A percentile compares a stretch with the other conserved stretches of the same genome.
phyloP scores from a whole-genome alignment of 768 basidiomycete species.

The Podaxis sp. region DNA sequence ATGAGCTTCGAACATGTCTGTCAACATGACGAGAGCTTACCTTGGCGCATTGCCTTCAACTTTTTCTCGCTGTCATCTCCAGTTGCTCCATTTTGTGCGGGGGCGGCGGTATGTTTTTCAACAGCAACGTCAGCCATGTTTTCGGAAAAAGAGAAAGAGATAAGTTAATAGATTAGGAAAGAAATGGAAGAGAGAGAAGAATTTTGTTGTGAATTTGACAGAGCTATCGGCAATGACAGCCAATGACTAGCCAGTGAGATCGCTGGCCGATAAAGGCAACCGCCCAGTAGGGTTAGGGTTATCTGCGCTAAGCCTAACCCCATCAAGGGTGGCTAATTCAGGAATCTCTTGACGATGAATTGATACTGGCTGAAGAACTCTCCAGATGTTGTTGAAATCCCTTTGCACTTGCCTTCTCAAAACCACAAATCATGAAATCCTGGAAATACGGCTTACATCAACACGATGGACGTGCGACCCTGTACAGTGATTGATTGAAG shows the following conservation, averaged over 20 bases:
- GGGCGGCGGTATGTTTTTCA: slow-evolving; percentile 22
- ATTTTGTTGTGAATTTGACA: not conserved
- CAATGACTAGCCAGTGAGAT: slow-evolving; percentile 11
- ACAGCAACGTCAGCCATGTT: slow-evolving; percentile 29
- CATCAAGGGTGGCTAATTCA: not conserved
- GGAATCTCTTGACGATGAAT: not conserved
- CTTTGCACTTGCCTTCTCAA: not conserved
- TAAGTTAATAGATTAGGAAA: slow-evolving; percentile 20
- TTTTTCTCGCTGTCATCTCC: slow-evolving; percentile 35
- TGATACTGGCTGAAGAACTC: too few species aligned
- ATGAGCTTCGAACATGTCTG: not conserved
- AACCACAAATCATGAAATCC: not conserved
- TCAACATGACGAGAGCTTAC: slow-evolving; percentile 32
- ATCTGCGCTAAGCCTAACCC: not conserved
- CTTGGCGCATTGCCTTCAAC: slow-evolving; percentile 53
- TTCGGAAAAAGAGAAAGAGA: slow-evolving; percentile 20
- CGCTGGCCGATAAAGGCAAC: slow-evolving; percentile 5
- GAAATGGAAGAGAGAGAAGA: not conserved
- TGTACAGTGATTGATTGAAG: not conserved
- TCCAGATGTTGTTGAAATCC: not conserved
- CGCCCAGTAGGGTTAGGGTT: slow-evolving; percentile 5
- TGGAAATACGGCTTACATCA: not conserved
- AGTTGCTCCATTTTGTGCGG: slow-evolving; percentile 17
- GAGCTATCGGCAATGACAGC: not conserved
- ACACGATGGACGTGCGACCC: not conserved